These are phyloP conservation scores for Begonia peltatifolia DNA, from an alignment of 306 rosid genomes.

Conservation along the genomic window DNA sequence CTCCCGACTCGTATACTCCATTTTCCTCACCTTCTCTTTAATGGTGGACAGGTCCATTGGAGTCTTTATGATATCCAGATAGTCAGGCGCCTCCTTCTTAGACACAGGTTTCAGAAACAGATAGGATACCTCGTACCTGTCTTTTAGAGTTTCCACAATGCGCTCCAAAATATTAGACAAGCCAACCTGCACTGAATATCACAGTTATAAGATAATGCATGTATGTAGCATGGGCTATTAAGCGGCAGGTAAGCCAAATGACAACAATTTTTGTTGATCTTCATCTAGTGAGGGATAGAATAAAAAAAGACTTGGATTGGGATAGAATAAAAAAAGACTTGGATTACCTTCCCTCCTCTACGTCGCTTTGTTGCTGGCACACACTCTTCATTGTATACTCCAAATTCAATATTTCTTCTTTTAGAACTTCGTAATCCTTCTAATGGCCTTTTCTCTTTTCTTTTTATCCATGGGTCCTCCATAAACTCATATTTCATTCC, in stretches of 20 bases:
- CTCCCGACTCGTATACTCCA: constrained; percentile 88
- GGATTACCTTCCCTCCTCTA: constrained; percentile 91
- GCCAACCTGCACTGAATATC: constrained; percentile 41
- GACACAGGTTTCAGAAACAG: constrained; percentile 82
- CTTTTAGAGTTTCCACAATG: constrained; percentile 58
- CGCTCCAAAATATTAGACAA: constrained; percentile 94
- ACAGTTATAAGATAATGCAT: no score
- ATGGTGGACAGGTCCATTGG: constrained; percentile 91
- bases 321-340: constrained; percentile 12
- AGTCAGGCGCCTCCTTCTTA: constrained; percentile 89
- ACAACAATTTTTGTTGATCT: no score
- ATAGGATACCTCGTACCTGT: constrained; percentile 42
- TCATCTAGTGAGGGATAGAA: not conserved
- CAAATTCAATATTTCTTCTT: constrained; percentile 56
- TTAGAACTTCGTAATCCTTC: constrained; percentile 62
- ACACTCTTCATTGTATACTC: constrained; percentile 39
- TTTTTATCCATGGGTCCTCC: constrained; percentile 55
- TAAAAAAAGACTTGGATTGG: constrained; percentile 24
- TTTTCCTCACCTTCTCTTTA: constrained; percentile 65
- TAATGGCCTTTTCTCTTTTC: constrained; percentile 50
- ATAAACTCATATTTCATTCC: constrained; percentile 48
- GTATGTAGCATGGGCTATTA: no score
- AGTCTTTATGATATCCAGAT: constrained; percentile 53
- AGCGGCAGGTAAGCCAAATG: no score
- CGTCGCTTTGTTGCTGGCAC: constrained; percentile 60